Percentiles rank a stretch among this genome's conserved stretches.
Evolutionary conservation across 2,329 filamentous ascomycete genomes (phyloP).

Genomic region (Aspergillus uvarum): DNA sequence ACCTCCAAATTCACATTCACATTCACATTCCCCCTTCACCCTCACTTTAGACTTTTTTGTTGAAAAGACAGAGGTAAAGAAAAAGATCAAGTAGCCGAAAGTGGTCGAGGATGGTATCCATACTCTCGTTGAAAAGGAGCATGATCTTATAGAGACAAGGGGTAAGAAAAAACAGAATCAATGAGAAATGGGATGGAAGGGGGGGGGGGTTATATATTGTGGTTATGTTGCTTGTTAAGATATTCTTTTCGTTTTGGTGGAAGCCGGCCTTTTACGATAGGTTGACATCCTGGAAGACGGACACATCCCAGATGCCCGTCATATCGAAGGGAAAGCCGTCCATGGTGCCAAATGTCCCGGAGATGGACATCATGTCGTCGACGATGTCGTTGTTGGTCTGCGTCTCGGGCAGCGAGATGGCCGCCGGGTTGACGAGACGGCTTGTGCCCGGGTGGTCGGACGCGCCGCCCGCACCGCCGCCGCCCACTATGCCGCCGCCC

Average conservation of each 20-base stretch:
- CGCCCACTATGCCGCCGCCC: no score
- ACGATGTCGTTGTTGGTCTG: conserved; percentile 48
- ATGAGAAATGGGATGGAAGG: no score
- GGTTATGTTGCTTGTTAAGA: no score
- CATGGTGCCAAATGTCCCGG: conserved; percentile 47
- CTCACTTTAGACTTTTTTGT: not conserved
- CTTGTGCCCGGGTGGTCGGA: conserved; percentile 33
- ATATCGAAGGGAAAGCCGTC: conserved; percentile 49
- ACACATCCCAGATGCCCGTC: conserved; percentile 48
- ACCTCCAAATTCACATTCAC: no score
- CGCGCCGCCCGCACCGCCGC: conserved; percentile 17
- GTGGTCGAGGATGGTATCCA: not conserved
- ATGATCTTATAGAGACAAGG: not conserved
- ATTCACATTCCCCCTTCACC: not conserved
- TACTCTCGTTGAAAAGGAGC: not conserved
- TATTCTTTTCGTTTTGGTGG: no score
- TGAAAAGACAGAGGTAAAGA: not conserved
- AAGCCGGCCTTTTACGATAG: conserved; percentile 14
- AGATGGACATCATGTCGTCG: conserved; percentile 49
- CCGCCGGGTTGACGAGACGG: conserved; percentile 38
- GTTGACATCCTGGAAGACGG: conserved; percentile 44
- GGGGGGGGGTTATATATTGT: no score
- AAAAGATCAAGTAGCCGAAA: not conserved
- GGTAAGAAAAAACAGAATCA: no score
- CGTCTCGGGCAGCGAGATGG: conserved; percentile 44